These are phyloP conservation scores for Atkinsonella texensis DNA, from an alignment of 2,329 filamentous ascomycete genomes.

Conservation along the genomic window DNA sequence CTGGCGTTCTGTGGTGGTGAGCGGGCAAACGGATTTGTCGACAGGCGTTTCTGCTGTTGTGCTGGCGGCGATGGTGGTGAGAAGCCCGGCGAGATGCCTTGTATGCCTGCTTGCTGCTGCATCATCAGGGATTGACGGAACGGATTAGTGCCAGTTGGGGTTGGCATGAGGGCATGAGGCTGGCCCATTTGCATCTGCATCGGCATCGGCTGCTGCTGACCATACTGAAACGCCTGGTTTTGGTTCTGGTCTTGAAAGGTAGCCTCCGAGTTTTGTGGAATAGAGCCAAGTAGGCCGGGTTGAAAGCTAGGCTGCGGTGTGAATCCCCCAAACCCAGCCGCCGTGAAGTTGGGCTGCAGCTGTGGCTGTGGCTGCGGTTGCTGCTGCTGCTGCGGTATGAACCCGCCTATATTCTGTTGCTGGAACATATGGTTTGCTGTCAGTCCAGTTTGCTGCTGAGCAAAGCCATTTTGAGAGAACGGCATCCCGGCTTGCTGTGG, in stretches of 20 bases:
- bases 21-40: conserved; percentile 82
- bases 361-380: conserved; percentile 26
- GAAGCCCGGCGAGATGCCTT: conserved; percentile 13
- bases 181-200: conserved; percentile 21
- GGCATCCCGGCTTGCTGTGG: conserved; percentile 26
- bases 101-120: conserved; percentile 41
- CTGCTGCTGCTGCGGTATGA: conserved; percentile 18
- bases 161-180: conserved; percentile 29
- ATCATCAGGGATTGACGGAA: conserved; percentile 86
- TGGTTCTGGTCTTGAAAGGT: conserved; percentile 30
- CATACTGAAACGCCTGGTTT: conserved; percentile 12
- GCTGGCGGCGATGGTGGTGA: conserved; percentile 32
- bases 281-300: conserved; percentile 38
- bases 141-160: conserved; percentile 59
- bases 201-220: conserved; percentile 13
- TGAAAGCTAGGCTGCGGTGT: conserved; percentile 51
- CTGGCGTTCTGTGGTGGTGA: conserved; percentile 31
- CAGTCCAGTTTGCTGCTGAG: conserved; percentile 16
- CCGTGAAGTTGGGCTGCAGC: conserved; percentile 43
- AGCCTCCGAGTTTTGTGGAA: conserved; percentile 44
- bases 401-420: conserved; percentile 14
- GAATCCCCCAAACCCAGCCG: conserved; percentile 76
- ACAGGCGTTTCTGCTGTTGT: conserved; percentile 41
- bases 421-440: conserved; percentile 20
- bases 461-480: conserved; percentile 15